phyloP scores from a whole-genome alignment of 2,329 filamentous ascomycete genomes.

The Fonsecaea multimorphosa region DNA sequence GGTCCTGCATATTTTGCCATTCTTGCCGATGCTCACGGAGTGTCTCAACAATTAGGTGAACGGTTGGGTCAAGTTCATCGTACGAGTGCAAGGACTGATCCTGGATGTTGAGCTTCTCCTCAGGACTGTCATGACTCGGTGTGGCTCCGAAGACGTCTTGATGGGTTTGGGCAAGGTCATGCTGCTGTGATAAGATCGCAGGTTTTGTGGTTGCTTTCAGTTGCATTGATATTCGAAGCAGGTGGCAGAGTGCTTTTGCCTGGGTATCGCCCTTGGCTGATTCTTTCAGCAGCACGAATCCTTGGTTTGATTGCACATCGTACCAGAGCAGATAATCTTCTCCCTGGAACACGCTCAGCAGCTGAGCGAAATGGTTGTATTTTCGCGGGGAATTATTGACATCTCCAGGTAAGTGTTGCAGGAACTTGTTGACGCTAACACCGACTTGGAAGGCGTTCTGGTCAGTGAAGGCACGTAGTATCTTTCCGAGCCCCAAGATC shows the following conservation, averaged over 20 bases:
- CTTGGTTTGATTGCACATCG: conserved; percentile 50
- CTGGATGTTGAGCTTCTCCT: conserved; percentile 5
- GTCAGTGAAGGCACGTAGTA: not conserved
- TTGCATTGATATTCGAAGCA: conserved; percentile 38
- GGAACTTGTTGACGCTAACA: conserved; percentile 22
- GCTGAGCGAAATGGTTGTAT: conserved; percentile 3
- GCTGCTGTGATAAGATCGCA: not conserved
- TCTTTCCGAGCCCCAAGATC: conserved; percentile 17
- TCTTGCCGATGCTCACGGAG: conserved; percentile 23
- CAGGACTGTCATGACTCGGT: not conserved
- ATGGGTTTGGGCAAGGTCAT: not conserved
- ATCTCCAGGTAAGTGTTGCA: conserved; percentile 19
- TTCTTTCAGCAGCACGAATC: conserved; percentile 69
- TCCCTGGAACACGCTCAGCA: conserved; percentile 55
- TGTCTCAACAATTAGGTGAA: conserved; percentile 24
- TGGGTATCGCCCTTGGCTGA: conserved; percentile 57
- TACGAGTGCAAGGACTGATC: not conserved
- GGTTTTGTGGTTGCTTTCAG: not conserved
- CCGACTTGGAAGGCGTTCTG: conserved; percentile 23
- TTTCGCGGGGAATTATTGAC: not conserved
- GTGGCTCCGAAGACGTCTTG: not conserved
- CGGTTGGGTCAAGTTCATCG: not conserved
- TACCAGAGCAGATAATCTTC: conserved; percentile 69
- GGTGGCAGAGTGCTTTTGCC: conserved; percentile 68
- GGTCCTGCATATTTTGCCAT: conserved; percentile 27